A percentile compares a stretch with the other conserved stretches of the same genome.
phyloP scores from a whole-genome alignment of 2,329 filamentous ascomycete species.

The Phialemonium atrogriseum region DNA sequence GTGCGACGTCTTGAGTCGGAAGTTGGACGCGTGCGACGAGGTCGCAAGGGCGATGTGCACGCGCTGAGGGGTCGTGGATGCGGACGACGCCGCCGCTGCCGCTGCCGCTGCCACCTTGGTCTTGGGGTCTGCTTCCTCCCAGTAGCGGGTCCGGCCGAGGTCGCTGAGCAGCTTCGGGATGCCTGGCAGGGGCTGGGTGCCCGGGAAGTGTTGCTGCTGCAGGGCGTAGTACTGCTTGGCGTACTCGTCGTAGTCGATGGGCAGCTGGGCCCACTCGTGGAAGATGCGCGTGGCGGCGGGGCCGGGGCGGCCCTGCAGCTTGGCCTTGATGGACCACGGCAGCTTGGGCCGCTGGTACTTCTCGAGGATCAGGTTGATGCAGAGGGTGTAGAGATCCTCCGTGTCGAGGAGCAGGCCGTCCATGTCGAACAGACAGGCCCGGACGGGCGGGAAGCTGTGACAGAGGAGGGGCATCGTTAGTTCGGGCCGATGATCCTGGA shows the following conservation, averaged over 20 bases:
- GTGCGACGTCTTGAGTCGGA: slow-evolving; percentile 64
- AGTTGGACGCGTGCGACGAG: slow-evolving; percentile 65
- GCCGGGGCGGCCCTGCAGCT: slow-evolving; percentile 57
- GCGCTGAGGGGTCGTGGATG: slow-evolving; percentile 23
- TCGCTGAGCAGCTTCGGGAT: slow-evolving; percentile 59
- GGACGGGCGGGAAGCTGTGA: slow-evolving; percentile 64
- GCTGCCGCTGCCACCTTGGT: slow-evolving; percentile 16
- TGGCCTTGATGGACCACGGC: slow-evolving; percentile 93
- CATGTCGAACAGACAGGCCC: slow-evolving; percentile 97
- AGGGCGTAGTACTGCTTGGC: slow-evolving; percentile 47
- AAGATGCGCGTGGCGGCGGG: slow-evolving; percentile 46
- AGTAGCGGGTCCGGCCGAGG: slow-evolving; percentile 46
- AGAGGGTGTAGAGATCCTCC: slow-evolving; percentile 79
- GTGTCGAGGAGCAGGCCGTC: slow-evolving; percentile 92
- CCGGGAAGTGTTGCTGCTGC: slow-evolving; percentile 66
- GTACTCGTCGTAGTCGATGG: slow-evolving; percentile 66
- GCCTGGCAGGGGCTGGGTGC: slow-evolving; percentile 69
- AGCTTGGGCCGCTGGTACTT: slow-evolving; percentile 65
- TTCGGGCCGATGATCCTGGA: slow-evolving; percentile 7
- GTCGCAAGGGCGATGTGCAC: slow-evolving; percentile 84
- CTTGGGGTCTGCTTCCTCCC: slow-evolving; percentile 22
- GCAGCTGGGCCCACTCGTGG: slow-evolving; percentile 77
- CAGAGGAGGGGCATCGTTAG: slow-evolving; percentile 4
- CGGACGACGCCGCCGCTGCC: slow-evolving; percentile 1
- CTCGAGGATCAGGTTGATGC: slow-evolving; percentile 73